Conservation (phyloP, 805 yeast species). For the Kuraishia borneana region DNA sequence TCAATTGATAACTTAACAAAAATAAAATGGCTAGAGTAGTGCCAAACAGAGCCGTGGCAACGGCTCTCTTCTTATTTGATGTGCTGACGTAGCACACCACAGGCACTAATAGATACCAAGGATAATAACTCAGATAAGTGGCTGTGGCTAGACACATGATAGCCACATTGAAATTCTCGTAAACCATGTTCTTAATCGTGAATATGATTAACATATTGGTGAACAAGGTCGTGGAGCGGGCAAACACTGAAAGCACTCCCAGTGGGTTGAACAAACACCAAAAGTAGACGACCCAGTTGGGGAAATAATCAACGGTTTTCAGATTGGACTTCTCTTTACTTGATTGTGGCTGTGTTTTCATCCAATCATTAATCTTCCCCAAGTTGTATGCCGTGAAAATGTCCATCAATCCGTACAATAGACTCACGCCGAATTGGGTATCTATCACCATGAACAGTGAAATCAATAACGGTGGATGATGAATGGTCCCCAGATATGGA, state of each 20-base stretch:
- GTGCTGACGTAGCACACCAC: slow-evolving; percentile 21
- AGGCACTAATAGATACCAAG: slow-evolving; percentile 52
- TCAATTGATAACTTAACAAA: slow-evolving; percentile 24
- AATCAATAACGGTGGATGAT: slow-evolving; percentile 73
- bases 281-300: slow-evolving; percentile 18
- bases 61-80: background rate
- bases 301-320: slow-evolving; percentile 4
- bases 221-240: slow-evolving; percentile 57
- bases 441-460: slow-evolving; percentile 28
- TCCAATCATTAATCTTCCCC: slow-evolving; percentile 34
- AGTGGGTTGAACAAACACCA: slow-evolving; percentile 77
- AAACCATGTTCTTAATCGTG: slow-evolving; percentile 32
- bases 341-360: slow-evolving; percentile 6
- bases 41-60: background rate
- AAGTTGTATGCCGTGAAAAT: slow-evolving; percentile 43
- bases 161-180: slow-evolving; percentile 27
- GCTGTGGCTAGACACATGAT: slow-evolving; percentile 49
- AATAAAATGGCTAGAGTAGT: slow-evolving; percentile 10
- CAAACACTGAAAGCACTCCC: slow-evolving; percentile 51
- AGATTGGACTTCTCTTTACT: background rate
- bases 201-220: slow-evolving; percentile 45
- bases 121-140: slow-evolving; percentile 51
- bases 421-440: slow-evolving; percentile 14
- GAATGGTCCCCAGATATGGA: slow-evolving; percentile 79
- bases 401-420: slow-evolving; percentile 52